Base-by-base conservation (phyloP, 2,329 filamentous ascomycete genomes). In the Remersonia thermophila region DNA sequence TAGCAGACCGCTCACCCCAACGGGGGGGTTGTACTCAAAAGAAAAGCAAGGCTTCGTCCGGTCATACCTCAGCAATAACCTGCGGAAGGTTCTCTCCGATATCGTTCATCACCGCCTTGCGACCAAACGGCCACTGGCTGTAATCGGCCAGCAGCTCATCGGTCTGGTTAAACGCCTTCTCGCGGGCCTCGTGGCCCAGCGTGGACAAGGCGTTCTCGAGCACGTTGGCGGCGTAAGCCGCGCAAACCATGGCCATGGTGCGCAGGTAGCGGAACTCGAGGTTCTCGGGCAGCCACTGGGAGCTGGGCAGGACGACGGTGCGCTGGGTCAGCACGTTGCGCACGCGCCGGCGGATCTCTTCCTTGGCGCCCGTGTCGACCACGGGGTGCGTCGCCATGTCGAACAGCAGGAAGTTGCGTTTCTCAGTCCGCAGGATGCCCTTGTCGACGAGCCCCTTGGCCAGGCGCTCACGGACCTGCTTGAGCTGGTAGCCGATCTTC, bases 401-500 rank as follows among this genome's bases (percentile, higher is more conserved):
- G 68, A 98, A 98, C 46, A 98, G 82, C 47, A 98, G 74, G 67
- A 98, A 98, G 69, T 98, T 98, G 63, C 86, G 85, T 70, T 98
- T 98, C 63, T 98, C 91, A 42, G 91, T 98, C 51, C 91, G 84
- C 40, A 98, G 75, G 57, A 98, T 94, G 54, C 91, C 91, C 67
- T 98, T 98, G 67, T 98, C 91, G 46, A 98, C 91, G 31, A 98
- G 76, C 25, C 91, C 91, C 64, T 98, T 98, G 54, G 87, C 89
- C 39, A 98, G 73, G 39, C 91, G 83, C 67, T 98, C 91, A 56
- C 91, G 86, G 40, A 98, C 91, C 71, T 98, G 91, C 67, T 98
- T 98, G 51, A 98, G 73, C 67, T 98, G 91, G 63, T 98, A 98
- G 58, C 91, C 91, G 52, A 98, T 98, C 70, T 98, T 98, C 91